Percentiles rank a stretch among this genome's conserved stretches.
Conservation (phyloP, 768 basidiomycete species). For the Arthromyces matolae region DNA sequence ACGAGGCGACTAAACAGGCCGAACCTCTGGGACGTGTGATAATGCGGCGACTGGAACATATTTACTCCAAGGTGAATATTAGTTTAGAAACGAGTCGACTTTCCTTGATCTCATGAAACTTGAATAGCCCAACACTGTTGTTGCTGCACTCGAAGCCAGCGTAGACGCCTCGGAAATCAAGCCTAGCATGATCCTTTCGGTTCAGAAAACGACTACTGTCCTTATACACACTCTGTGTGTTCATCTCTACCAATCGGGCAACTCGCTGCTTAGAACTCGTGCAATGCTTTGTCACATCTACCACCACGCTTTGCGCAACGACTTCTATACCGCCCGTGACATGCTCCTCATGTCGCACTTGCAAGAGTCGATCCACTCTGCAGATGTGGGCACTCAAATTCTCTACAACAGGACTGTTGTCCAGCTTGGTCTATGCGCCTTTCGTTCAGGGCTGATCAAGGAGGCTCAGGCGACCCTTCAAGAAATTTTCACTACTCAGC, state of each 20-base stretch:
- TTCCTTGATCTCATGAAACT: conserved; percentile 12
- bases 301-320: conserved; percentile 93
- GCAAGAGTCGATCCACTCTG: conserved; percentile 93
- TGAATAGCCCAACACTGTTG: conserved; percentile 84
- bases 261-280: conserved; percentile 88
- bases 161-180: conserved; percentile 55
- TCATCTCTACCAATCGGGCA: conserved; percentile 88
- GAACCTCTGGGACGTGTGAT: conserved; percentile 85
- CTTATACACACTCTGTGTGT: conserved; percentile 89
- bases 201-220: conserved; percentile 55
- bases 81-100: background rate
- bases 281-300: conserved; percentile 98
- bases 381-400: conserved; percentile 96
- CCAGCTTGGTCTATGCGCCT: conserved; percentile 94
- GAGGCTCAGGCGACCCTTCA: conserved; percentile 90
- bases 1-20: conserved; percentile 72
- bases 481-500: conserved; percentile 94
- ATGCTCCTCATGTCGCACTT: conserved; percentile 99
- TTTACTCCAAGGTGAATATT: conserved; percentile 85
- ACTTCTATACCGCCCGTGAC: conserved; percentile 95
- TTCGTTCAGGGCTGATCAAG: conserved; percentile 90
- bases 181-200: conserved; percentile 57
- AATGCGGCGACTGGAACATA: conserved; percentile 95
- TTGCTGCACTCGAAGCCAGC: conserved; percentile 81
- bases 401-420: conserved; percentile 97